These are phyloP conservation scores for Yamagishiella unicocca DNA, from an alignment of 139 green algal species.

Conservation along the genomic window DNA sequence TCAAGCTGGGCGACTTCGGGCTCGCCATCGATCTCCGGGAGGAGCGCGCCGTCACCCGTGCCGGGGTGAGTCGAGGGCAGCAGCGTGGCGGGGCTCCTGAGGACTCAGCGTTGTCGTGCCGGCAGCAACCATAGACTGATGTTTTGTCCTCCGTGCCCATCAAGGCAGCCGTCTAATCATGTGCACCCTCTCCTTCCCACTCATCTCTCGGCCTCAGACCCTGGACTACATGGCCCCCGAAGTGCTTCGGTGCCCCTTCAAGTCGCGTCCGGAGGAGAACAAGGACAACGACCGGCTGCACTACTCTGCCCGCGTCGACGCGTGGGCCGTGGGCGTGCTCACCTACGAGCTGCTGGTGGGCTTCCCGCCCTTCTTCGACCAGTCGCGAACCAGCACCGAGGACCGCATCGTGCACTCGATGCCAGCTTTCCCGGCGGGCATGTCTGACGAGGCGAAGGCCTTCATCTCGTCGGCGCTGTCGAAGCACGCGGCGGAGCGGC, in stretches of 20 bases:
- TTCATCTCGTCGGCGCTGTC: slow-evolving; percentile 63
- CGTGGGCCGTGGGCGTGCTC: slow-evolving; percentile 91
- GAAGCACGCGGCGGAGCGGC: slow-evolving; percentile 64
- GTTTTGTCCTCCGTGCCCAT: no score
- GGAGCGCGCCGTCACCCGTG: slow-evolving; percentile 74
- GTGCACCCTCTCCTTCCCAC: no score
- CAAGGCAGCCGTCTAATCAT: no score
- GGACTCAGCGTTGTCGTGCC: no score
- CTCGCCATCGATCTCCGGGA: slow-evolving; percentile 73
- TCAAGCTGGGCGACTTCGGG: slow-evolving; percentile 80
- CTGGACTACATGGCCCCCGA: slow-evolving; percentile 72
- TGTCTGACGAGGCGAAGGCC: slow-evolving; percentile 54
- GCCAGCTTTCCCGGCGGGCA: slow-evolving; percentile 53
- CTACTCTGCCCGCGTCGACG: slow-evolving; percentile 80
- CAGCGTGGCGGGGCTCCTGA: no score
- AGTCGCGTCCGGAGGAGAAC: slow-evolving; percentile 78
- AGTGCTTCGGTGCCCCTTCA: slow-evolving; percentile 76
- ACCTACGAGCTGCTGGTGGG: slow-evolving; percentile 89
- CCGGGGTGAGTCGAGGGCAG: slow-evolving; percentile 66
- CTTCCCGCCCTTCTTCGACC: slow-evolving; percentile 85
- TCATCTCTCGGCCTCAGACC: slow-evolving; percentile 7
- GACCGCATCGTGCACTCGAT: slow-evolving; percentile 59
- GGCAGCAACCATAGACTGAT: no score
- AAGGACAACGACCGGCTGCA: slow-evolving; percentile 74
- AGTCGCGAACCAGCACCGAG: slow-evolving; percentile 63